These are phyloP conservation scores for Paspalum notatum DNA, from an alignment of 176 grass and related monocot genomes.

Conservation along the genomic window DNA sequence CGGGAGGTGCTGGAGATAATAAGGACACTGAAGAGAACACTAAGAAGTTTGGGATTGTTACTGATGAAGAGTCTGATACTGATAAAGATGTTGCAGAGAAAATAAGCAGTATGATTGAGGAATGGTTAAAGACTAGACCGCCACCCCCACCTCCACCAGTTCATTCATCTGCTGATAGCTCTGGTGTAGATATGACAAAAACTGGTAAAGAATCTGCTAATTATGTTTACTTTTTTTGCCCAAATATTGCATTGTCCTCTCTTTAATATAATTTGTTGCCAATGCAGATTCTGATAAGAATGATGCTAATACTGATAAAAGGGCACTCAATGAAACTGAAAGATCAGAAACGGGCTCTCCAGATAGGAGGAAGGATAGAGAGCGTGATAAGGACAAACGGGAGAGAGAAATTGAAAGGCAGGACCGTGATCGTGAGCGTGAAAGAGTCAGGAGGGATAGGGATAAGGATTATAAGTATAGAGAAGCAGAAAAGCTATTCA, in stretches of 20 bases:
- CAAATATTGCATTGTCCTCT: neutral
- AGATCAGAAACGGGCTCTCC: conserved; percentile 71
- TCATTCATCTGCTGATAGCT: conserved; percentile 50
- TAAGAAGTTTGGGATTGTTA: conserved; percentile 83
- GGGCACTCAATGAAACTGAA: conserved; percentile 62
- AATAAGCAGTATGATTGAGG: conserved; percentile 81
- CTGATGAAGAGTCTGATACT: conserved; percentile 73
- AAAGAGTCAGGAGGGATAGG: conserved; percentile 86
- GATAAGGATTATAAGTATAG: conserved; percentile 81
- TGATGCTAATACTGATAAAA: conserved; percentile 63
- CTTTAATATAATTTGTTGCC: conserved; percentile 31
- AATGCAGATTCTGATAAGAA: conserved; percentile 76
- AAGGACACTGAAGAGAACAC: conserved; percentile 61
- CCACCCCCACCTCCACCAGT: conserved; percentile 68
- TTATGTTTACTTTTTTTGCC: conserved; percentile 6
- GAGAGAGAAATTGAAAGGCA: conserved; percentile 80
- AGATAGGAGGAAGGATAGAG: conserved; percentile 75
- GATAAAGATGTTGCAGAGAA: conserved; percentile 69
- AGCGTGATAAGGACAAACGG: conserved; percentile 68
- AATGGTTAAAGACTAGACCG: conserved; percentile 85
- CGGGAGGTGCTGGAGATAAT: conserved; percentile 53
- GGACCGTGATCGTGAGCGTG: conserved; percentile 80
- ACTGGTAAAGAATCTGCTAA: conserved; percentile 47
- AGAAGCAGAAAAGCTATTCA: conserved; percentile 76
- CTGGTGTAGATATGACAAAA: conserved; percentile 62